Evolutionary conservation across 345 rosid genomes (phyloP), one percentile per base, ranked within the genome.

Genomic region (Aquilaria sinensis): DNA sequence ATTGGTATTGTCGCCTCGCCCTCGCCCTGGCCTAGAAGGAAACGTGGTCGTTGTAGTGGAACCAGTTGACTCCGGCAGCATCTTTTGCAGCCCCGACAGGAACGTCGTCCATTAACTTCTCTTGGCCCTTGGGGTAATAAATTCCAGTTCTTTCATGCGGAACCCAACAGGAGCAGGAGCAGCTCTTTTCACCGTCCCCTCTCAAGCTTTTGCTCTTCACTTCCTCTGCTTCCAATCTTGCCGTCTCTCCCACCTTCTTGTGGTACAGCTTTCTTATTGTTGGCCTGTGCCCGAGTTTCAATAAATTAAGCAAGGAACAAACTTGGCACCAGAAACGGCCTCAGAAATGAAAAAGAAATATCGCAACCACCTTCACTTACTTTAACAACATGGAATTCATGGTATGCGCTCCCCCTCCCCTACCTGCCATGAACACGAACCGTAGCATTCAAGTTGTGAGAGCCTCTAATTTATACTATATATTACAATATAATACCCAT

Each of bases 61-160:
- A 37, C 43, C 43, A 37, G 43, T 37, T 37, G 43, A 37, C 8
- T 9, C 43, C 43, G 43, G 43, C 43, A 12, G 46, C 2, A 56
- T 56, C 29, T 23, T 56, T 33, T 5, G 5, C 46, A 56, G 59
- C 59, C 0, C 9, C 23, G 1, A 47, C 37, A 53, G 74, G 73
- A 56, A 70, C 71, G 66, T 70, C 77, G 49, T 65, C 70, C 70
- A 69, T 63, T 2, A 69, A 58, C 29, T 70, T 77, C 70, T 77
- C 81, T 52, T 77, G 77, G 9, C 81, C 77, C 54, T 77, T 77
- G 59, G 81, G 81, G 55, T 73, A 77, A 53, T 73, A 77, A 32
- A 77, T 73, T 15, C 80, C 75, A 2, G 75, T 72, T 0, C 65
- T 69, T 30, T 73, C 72, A 34, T 77, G 77, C 14, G 80, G 80